Percentiles rank a stretch among this genome's conserved stretches.
Conservation (phyloP, 139 green algal genomes). For the Asterochloris sp. region DNA sequence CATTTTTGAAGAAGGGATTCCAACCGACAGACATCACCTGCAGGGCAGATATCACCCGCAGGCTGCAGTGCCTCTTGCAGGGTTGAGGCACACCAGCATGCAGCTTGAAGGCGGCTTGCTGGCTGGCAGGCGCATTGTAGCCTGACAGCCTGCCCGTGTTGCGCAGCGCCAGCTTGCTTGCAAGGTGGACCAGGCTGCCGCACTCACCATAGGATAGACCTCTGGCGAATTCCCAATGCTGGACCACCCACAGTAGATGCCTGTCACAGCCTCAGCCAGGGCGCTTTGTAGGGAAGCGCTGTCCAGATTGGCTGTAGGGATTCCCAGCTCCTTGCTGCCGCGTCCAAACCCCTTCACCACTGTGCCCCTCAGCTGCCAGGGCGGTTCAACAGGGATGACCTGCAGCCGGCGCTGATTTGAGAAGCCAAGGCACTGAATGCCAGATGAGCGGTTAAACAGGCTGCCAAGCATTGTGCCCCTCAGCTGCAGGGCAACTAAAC, state of each 20-base stretch:
- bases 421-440: too few relatives aligned
- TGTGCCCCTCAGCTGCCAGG: conserved; percentile 63
- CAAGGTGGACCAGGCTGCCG: too few relatives aligned
- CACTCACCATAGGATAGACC: conserved; percentile 39
- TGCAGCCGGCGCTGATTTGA: too few relatives aligned
- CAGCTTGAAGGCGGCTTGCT: not conserved
- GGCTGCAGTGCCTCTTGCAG: too few relatives aligned
- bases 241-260: conserved; percentile 79
- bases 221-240: conserved; percentile 28
- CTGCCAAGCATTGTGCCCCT: too few relatives aligned
- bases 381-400: conserved; percentile 49
- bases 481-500: too few relatives aligned
- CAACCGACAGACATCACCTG: conserved; percentile 72
- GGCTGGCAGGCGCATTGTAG: too few relatives aligned
- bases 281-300: conserved; percentile 38
- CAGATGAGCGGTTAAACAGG: too few relatives aligned
- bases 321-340: conserved; percentile 85
- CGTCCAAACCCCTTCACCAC: conserved; percentile 93
- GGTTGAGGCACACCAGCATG: too few relatives aligned
- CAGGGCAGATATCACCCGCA: conserved; percentile 54
- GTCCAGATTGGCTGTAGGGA: conserved; percentile 91
- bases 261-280: conserved; percentile 72
- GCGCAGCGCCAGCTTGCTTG: not conserved
- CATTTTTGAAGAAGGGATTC: conserved; percentile 87
- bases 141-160: too few relatives aligned